Conservation (phyloP, 352 stramenopile genomes). For the Pythium volutum region DNA sequence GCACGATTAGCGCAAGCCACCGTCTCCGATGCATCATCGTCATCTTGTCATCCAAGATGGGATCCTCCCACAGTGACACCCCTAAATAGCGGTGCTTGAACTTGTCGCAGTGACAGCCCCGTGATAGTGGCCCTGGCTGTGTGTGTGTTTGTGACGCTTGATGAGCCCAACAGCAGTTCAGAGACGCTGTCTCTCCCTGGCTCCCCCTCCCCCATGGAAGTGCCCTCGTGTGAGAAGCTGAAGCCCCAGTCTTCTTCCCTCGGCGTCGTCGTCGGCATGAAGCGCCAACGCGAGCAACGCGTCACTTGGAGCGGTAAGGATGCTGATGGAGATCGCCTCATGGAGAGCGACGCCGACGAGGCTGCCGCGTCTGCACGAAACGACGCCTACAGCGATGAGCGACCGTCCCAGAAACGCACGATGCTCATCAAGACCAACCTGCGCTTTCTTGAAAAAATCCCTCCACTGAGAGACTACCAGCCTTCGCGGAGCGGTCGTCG, state of each 20-base stretch:
- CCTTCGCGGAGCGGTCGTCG: slow-evolving; percentile 52
- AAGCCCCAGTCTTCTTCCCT: not conserved
- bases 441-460: slow-evolving; percentile 67
- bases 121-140: slow-evolving; percentile 7
- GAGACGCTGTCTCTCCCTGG: slow-evolving; percentile 1
- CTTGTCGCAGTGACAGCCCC: not conserved
- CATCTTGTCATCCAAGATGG: not conserved
- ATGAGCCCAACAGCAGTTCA: slow-evolving; percentile 12
- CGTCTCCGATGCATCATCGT: not conserved
- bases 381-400: slow-evolving; percentile 14
- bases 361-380: not conserved
- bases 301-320: slow-evolving; percentile 8
- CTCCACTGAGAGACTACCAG: slow-evolving; percentile 55
- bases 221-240: not conserved
- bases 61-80: not conserved
- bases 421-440: slow-evolving; percentile 58
- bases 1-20: slow-evolving; percentile 31
- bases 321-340: slow-evolving; percentile 15
- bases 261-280: slow-evolving; percentile 11
- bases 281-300: slow-evolving; percentile 17
- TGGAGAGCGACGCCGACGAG: slow-evolving; percentile 16
- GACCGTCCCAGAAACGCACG: slow-evolving; percentile 39
- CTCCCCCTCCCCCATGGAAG: not conserved
- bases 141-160: slow-evolving; percentile 26
- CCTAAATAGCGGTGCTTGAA: no score